Evolutionary conservation across 345 rosid species (phyloP), one percentile per base, ranked within the genome.

Genomic region (Xanthoceras sorbifolium): DNA sequence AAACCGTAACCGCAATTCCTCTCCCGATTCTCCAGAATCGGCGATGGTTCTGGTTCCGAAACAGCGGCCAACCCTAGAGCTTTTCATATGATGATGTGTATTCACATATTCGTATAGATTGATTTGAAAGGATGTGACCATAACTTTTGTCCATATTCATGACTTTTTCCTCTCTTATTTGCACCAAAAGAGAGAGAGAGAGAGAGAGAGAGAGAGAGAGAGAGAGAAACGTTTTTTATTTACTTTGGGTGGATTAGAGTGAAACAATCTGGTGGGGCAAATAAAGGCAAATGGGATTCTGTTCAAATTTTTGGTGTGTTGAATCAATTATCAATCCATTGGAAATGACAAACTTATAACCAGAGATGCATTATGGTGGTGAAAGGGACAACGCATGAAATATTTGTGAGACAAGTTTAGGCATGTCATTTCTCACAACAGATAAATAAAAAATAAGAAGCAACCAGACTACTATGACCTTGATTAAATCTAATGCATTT

Each of bases 321-420:
- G 36, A 38, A 38, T 59, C 54, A 59, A 38, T 60, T 34, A 38
- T 59, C 54, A 59, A 38, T 60, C 52, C 64, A 71, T 11, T 55
- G 74, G 34, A 54, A 71, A 46, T 32, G 50, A 71, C 75, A 72
- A 72, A 71, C 9, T 36, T 36, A 5, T 17, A 59, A 72, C 75
- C 52, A 72, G 10, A 72, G 55, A 48, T 38, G 75, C 63, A 20
- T 38, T 9, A 55, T 12, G 20, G 54, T 25, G 31, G 50, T 34
- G 54, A 57, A 72, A 36, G 52, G 65, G 34, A 22, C 46, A 25
- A 22, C 22, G 32, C 34, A 34, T 55, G 42, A 71, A n/a, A 55
- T 6, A 8, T 2, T 38, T 9, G 1, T 22, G 32, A 71, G 64
- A 36, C 65, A 57, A 22, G 32, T 55, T 22, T 22, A 14, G 52